Conservation (phyloP, 2,329 filamentous ascomycete species). For the Leptographium galeiforme region DNA sequence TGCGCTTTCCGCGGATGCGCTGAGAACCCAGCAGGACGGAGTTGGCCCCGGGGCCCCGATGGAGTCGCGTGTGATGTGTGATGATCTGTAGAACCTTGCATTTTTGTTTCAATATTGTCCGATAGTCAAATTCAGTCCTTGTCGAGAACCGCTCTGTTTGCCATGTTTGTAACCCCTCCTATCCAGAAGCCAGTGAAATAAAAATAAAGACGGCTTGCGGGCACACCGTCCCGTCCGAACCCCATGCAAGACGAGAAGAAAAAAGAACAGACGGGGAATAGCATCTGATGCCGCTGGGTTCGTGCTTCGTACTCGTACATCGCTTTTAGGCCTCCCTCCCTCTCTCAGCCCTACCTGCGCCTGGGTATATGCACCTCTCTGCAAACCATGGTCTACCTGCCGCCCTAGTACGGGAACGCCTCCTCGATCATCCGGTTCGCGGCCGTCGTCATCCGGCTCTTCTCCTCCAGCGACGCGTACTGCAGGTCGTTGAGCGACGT, state of each 20-base stretch:
- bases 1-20: not conserved
- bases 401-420: slow-evolving; percentile 56
- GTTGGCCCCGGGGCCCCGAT: too few species aligned
- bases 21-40: not conserved
- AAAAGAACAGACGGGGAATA: not conserved
- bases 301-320: not conserved
- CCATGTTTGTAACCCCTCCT: not conserved
- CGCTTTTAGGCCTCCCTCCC: not conserved
- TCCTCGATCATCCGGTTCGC: slow-evolving; percentile 82
- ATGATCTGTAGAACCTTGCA: not conserved
- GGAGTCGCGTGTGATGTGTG: not conserved
- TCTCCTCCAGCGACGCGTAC: slow-evolving; percentile 87
- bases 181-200: not conserved
- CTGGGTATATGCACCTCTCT: not conserved
- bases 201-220: not conserved
- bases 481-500: slow-evolving; percentile 84
- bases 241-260: not conserved
- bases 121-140: too few species aligned
- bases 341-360: not conserved
- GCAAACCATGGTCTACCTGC: not conserved
- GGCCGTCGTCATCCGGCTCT: slow-evolving; percentile 76
- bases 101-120: too few species aligned
- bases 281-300: not conserved
- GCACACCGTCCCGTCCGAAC: not conserved
- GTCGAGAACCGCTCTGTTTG: not conserved